Conservation (phyloP, 1,284 basidiomycete genomes). For the Sanguinoderma infundibulare region DNA sequence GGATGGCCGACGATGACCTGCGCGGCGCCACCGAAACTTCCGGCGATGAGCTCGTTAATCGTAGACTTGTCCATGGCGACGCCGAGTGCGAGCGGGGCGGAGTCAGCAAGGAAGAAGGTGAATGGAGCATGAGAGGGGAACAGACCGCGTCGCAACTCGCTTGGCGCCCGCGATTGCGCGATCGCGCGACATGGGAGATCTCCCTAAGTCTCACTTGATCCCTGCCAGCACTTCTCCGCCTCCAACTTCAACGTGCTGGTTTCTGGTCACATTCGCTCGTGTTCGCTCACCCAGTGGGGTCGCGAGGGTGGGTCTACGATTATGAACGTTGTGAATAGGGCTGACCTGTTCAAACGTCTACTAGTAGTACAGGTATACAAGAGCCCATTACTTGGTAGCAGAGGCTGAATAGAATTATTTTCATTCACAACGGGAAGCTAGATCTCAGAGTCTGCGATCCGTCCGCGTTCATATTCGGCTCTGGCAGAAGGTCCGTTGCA, state of each 20-base stretch:
- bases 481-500: not conserved
- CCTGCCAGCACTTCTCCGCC: too few relatives aligned
- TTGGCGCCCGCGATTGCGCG: not conserved
- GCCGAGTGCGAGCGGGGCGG: not conserved
- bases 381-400: too few relatives aligned
- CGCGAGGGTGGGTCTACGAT: too few relatives aligned
- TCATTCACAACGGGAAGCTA: not conserved
- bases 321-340: too few relatives aligned
- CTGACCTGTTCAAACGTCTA: too few relatives aligned
- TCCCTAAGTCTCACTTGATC: too few relatives aligned
- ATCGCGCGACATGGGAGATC: not conserved
- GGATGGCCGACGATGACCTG: slow-evolving; percentile 89
- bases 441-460: not conserved
- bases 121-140: not conserved
- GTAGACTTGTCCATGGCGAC: slow-evolving; percentile 45
- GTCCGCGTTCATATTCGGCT: not conserved
- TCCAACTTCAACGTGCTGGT: too few relatives aligned
- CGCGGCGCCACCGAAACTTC: slow-evolving; percentile 78
- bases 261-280: too few relatives aligned
- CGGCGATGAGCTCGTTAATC: slow-evolving; percentile 76
- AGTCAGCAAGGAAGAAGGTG: not conserved
- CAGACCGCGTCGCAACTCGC: not conserved
- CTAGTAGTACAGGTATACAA: too few relatives aligned
- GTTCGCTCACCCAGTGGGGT: too few relatives aligned
- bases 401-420: too few relatives aligned